Evolutionary conservation across 257 asterid species (phyloP), one percentile per base, ranked within the genome.

Genomic region (Cruciata laevipes): DNA sequence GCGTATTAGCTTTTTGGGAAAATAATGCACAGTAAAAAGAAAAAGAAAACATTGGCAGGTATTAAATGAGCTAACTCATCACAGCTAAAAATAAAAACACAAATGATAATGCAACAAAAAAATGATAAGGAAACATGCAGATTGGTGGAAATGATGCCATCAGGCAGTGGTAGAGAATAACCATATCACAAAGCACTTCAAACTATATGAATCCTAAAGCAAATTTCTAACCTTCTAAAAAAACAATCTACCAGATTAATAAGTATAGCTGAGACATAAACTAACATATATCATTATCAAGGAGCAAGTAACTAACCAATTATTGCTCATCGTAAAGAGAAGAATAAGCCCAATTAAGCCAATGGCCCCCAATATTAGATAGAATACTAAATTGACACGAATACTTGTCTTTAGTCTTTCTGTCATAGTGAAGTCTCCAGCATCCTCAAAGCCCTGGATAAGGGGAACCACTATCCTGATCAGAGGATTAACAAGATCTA

Each of bases 371-470:
- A 94, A 87, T 74, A 88, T 80, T 69, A 81, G 78, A 74, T 94
- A 94, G 85, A 94, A 94, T 76, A 94, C 82, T 82, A 94, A 78
- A 87, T 94, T 94, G 72, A 87, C 96, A 78, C 77, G 99, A 66
- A 94, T 69, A 85, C 99, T 94, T 66, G 99, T 90, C 90, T 83
- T 94, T 83, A 94, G 75, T 82, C 96, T 86, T 82, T 94, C 97
- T 70, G 81, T 73, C 83, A 90, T 71, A 16, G 95, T 87, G 76
- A 90, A 94, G 78, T 94, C 99, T 32, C 97, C 99, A 70, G 99
- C 96, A 78, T 94, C 99, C 87, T 94, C 97, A 75, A 83, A 94
- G 76, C 97, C 99, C 83, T 94, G 99, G 74, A 94, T 80, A 74
- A 94, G 97, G 74, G 99, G 99, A 77, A 84, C 99, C 67, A 79